These are phyloP conservation scores for Pichia sp. DNA, from an alignment of 1,139 yeast species.

Conservation along the genomic window DNA sequence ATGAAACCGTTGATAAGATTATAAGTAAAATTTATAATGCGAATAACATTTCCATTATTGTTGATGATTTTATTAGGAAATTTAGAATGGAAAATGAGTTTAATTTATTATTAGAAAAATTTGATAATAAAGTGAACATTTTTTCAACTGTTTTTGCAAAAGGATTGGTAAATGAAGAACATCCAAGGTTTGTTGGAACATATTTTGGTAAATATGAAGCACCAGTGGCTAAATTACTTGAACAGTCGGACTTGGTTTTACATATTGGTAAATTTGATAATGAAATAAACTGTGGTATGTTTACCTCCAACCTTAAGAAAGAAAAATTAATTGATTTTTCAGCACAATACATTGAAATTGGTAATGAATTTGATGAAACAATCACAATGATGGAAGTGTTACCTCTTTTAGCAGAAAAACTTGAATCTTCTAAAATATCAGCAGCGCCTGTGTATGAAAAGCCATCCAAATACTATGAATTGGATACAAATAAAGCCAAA, in stretches of 20 bases:
- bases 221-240: slow-evolving; percentile 32
- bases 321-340: slow-evolving; percentile 19
- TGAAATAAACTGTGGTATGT: slow-evolving; percentile 45
- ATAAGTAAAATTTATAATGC: slow-evolving; percentile 47
- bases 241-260: slow-evolving; percentile 44
- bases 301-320: slow-evolving; percentile 15
- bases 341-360: slow-evolving; percentile 38
- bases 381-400: slow-evolving; percentile 45
- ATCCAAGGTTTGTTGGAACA: slow-evolving; percentile 55
- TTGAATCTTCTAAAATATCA: slow-evolving; percentile 35
- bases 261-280: slow-evolving; percentile 45
- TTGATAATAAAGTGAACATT: slow-evolving; percentile 36
- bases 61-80: slow-evolving; percentile 57
- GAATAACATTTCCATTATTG: slow-evolving; percentile 53
- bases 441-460: slow-evolving; percentile 10
- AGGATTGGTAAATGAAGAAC: slow-evolving; percentile 56
- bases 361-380: slow-evolving; percentile 31
- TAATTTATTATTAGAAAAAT: slow-evolving; percentile 37
- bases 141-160: slow-evolving; percentile 44
- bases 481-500: not conserved
- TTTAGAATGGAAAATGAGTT: slow-evolving; percentile 40
- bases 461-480: slow-evolving; percentile 6
- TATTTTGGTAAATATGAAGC: slow-evolving; percentile 48
- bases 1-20: slow-evolving; percentile 40
- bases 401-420: slow-evolving; percentile 31